These are phyloP conservation scores for Yamadazyma oceani DNA, from an alignment of 1,139 yeast genomes.

Conservation along the genomic window DNA sequence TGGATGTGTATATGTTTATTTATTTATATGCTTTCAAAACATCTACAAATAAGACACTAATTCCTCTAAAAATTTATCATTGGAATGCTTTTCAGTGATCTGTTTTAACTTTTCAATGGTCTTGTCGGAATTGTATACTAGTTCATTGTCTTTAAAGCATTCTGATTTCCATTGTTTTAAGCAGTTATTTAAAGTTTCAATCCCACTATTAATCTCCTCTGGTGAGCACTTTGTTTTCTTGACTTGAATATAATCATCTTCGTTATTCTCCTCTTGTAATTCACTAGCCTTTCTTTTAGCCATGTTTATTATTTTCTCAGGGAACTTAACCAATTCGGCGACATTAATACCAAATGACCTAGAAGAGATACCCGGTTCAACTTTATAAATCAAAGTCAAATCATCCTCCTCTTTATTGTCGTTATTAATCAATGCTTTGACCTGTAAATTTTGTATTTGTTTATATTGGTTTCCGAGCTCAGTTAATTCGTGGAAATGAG, in stretches of 20 bases:
- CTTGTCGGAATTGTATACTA: slow-evolving; percentile 28
- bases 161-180: slow-evolving; percentile 60
- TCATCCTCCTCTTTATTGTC: slow-evolving; percentile 45
- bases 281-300: slow-evolving; percentile 93
- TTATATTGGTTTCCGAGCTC: slow-evolving; percentile 64
- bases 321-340: slow-evolving; percentile 93
- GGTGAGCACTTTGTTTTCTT: slow-evolving; percentile 54
- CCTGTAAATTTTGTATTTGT: slow-evolving; percentile 77
- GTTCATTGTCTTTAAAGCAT: slow-evolving; percentile 43
- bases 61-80: slow-evolving; percentile 44
- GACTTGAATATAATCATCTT: slow-evolving; percentile 37
- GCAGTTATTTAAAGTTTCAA: slow-evolving; percentile 51
- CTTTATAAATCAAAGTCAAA: slow-evolving; percentile 84
- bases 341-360: slow-evolving; percentile 97
- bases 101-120: slow-evolving; percentile 40
- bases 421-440: slow-evolving; percentile 82
- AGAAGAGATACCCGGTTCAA: slow-evolving; percentile 88
- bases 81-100: slow-evolving; percentile 28
- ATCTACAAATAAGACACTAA: slow-evolving; percentile 32
- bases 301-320: slow-evolving; percentile 84
- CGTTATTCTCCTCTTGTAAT: slow-evolving; percentile 65
- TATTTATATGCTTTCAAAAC: neutral
- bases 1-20: neutral
- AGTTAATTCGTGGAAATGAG: slow-evolving; percentile 95
- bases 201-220: slow-evolving; percentile 58